phyloP scores from a whole-genome alignment of 2,329 filamentous ascomycete genomes.

The Alternaria gaisen region DNA sequence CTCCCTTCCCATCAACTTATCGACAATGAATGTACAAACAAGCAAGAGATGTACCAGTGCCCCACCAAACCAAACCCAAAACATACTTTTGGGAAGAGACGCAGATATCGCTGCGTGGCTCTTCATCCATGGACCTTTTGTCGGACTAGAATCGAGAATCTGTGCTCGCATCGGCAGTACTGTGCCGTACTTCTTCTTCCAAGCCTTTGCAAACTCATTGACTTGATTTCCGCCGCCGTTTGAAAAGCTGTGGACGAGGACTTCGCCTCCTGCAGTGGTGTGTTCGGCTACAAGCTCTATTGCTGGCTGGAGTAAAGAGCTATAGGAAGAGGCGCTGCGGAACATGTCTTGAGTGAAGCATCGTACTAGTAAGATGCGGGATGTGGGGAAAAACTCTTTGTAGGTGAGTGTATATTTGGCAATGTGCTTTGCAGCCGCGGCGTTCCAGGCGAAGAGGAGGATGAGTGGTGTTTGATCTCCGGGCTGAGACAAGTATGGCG shows the following conservation, averaged over 20 bases:
- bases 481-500: conserved; percentile 19
- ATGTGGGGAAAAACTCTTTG: conserved; percentile 41
- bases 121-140: conserved; percentile 43
- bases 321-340: conserved; percentile 27
- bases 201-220: conserved; percentile 45
- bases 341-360: conserved; percentile 45
- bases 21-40: conserved; percentile 28
- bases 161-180: conserved; percentile 41
- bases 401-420: conserved; percentile 49
- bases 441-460: conserved; percentile 48
- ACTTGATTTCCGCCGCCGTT: conserved; percentile 50
- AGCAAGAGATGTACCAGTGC: conserved; percentile 41
- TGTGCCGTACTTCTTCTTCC: conserved; percentile 29
- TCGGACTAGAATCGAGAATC: conserved; percentile 47
- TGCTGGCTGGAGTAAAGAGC: conserved; percentile 33
- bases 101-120: conserved; percentile 42
- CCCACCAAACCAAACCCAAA: conserved; percentile 40
- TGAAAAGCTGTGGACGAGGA: conserved; percentile 49
- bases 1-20: conserved; percentile 27
- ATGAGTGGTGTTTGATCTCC: conserved; percentile 34
- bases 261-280: conserved; percentile 28
- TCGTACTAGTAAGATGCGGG: conserved; percentile 43
- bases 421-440: conserved; percentile 47
- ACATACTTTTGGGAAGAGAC: conserved; percentile 34
- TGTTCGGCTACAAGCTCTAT: conserved; percentile 38